These are phyloP conservation scores for Cucurbita moschata DNA, from an alignment of 306 rosid species.

Conservation along the genomic window DNA sequence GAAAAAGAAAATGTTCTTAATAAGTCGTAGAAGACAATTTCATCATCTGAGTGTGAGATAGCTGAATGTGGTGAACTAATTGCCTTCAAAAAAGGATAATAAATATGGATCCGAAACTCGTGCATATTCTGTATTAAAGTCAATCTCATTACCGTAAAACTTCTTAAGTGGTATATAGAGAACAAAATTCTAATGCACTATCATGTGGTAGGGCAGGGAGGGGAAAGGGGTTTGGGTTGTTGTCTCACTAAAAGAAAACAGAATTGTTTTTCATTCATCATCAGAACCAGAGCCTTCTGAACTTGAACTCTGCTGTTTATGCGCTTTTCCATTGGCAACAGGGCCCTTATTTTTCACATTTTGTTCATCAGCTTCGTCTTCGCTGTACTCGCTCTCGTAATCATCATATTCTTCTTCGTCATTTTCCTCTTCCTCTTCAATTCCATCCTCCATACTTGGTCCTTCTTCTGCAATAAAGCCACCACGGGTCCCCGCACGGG, in stretches of 20 bases:
- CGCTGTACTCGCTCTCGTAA: conserved; percentile 52
- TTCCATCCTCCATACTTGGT: conserved; percentile 26
- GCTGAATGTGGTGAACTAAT: background rate
- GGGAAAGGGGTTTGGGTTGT: background rate
- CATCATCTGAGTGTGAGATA: background rate
- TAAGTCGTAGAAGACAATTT: background rate
- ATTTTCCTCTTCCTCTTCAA: conserved; percentile 51
- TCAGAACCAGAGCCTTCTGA: conserved; percentile 32
- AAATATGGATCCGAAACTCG: background rate
- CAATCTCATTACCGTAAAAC: background rate
- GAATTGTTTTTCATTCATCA: conserved; percentile 18
- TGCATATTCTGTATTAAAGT: background rate
- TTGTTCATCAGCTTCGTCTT: conserved; percentile 36
- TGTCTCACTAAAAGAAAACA: conserved; percentile 2
- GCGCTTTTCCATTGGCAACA: conserved; percentile 25
- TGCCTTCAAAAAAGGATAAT: background rate
- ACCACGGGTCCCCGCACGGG: conserved; percentile 74
- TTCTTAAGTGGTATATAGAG: conserved; percentile 1
- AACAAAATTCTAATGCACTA: conserved; percentile 7
- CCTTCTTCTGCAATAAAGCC: conserved; percentile 42
- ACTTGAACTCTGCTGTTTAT: conserved; percentile 8
- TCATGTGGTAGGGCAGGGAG: background rate
- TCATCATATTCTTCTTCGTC: conserved; percentile 53
- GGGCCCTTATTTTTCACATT: conserved; percentile 25
- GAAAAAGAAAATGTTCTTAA: background rate